Evolutionary conservation across 2,329 filamentous ascomycete genomes (phyloP).

Genomic region (Diaporthe batatas): DNA sequence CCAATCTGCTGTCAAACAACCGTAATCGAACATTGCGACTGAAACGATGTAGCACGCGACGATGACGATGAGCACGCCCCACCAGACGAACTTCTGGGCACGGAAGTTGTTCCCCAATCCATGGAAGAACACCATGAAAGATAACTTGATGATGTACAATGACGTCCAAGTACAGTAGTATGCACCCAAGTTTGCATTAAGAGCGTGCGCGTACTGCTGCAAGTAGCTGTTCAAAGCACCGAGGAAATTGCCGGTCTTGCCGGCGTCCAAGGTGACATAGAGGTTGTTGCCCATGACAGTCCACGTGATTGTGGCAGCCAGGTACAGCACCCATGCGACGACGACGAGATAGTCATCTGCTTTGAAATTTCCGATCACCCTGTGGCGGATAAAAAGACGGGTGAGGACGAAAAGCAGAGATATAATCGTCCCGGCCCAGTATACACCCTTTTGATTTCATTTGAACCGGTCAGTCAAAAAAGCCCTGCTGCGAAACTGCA

Average conservation of each 20-base stretch:
- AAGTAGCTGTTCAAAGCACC: neutral
- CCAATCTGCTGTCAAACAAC: neutral
- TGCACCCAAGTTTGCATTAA: neutral
- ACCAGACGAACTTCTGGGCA: neutral
- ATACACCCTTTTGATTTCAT: neutral
- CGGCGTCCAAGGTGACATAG: neutral
- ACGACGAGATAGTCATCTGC: slow-evolving; percentile 9
- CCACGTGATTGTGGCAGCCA: neutral
- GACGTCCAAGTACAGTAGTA: slow-evolving; percentile 11
- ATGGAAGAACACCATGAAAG: slow-evolving; percentile 11
- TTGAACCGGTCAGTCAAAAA: neutral
- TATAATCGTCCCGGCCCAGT: neutral
- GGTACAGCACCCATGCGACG: neutral
- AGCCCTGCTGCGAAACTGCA: neutral
- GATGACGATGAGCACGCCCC: slow-evolving; percentile 1
- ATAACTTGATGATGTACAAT: neutral
- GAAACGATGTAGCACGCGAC: neutral
- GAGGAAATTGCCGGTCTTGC: neutral
- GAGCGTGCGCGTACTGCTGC: neutral
- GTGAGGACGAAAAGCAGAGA: neutral
- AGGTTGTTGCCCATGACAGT: neutral
- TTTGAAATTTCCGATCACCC: neutral
- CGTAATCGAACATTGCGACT: slow-evolving; percentile 16
- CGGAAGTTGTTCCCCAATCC: neutral
- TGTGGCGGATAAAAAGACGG: slow-evolving; percentile 1